Evolutionary conservation across 495 filamentous ascomycete species (phyloP).

Genomic region (Penicillium lagena): DNA sequence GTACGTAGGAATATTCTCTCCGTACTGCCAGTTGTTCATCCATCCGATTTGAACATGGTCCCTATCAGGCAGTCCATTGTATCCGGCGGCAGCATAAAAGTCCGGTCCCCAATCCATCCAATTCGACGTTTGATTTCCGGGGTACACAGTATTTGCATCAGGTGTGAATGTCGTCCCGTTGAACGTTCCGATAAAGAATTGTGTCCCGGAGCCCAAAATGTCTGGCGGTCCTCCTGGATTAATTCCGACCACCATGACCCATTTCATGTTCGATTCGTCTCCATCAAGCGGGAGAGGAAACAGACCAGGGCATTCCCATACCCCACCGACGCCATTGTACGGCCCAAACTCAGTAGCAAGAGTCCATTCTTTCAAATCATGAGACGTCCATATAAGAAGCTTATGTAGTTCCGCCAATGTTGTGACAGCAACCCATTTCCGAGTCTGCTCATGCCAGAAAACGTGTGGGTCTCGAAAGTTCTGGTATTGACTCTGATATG

Average conservation of each 20-base stretch:
- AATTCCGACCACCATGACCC: slow-evolving; percentile 42
- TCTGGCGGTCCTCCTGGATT: slow-evolving; percentile 53
- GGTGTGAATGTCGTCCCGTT: slow-evolving; percentile 27
- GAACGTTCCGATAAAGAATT: slow-evolving; percentile 32
- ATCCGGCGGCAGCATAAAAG: slow-evolving; percentile 51
- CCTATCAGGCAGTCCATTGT: slow-evolving; percentile 35
- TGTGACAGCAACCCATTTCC: slow-evolving; percentile 45
- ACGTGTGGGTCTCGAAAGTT: slow-evolving; percentile 56
- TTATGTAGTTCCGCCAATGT: slow-evolving; percentile 43
- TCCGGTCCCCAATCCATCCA: slow-evolving; percentile 53
- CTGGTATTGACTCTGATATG: slow-evolving; percentile 15
- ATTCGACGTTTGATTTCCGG: slow-evolving; percentile 9
- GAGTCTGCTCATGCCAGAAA: slow-evolving; percentile 39
- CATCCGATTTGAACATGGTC: slow-evolving; percentile 44
- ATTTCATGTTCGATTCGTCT: slow-evolving; percentile 30
- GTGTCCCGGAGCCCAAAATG: slow-evolving; percentile 31
- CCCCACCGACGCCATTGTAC: slow-evolving; percentile 44
- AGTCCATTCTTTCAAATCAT: slow-evolving; percentile 43
- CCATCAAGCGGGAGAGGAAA: slow-evolving; percentile 27
- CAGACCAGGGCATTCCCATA: slow-evolving; percentile 54
- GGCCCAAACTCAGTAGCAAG: slow-evolving; percentile 48
- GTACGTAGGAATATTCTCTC: slow-evolving; percentile 20
- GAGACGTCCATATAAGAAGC: slow-evolving; percentile 47
- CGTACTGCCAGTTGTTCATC: slow-evolving; percentile 59
- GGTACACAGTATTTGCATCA: slow-evolving; percentile 11